A percentile compares a stretch with the other conserved stretches of the same genome.
Conservation (phyloP, 129 eudicot genomes). For the Silybum marianum region DNA sequence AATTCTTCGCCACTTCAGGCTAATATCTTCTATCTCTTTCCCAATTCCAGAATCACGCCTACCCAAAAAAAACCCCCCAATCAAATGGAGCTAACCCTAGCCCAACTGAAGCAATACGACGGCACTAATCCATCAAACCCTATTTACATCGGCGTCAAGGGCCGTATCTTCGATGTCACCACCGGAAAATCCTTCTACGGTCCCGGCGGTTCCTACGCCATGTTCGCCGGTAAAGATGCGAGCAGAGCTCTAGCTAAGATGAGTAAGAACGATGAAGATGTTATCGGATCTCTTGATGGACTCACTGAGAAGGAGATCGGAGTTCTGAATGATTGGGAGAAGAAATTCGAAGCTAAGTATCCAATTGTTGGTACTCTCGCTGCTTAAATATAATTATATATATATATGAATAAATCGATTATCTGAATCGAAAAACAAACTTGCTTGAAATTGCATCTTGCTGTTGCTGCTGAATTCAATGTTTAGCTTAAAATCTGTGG, state of each 20-base stretch:
- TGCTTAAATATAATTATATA: not conserved
- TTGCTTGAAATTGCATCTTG: not conserved
- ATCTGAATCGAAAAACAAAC: not conserved
- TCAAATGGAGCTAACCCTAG: conserved; percentile 60
- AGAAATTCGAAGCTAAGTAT: conserved; percentile 84
- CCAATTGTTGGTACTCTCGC: conserved; percentile 70
- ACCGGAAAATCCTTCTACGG: conserved; percentile 81
- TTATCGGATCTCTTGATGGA: conserved; percentile 60
- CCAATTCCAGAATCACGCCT: conserved; percentile 5
- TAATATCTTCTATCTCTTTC: not conserved
- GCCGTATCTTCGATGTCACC: conserved; percentile 73
- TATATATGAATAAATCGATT: conserved; percentile 12
- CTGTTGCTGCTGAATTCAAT: not conserved
- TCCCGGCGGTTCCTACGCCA: conserved; percentile 83
- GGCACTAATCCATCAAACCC: conserved; percentile 85
- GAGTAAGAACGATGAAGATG: conserved; percentile 89
- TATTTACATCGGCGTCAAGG: conserved; percentile 70
- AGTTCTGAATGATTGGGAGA: conserved; percentile 78
- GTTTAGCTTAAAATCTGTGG: not conserved
- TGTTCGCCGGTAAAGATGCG: conserved; percentile 96
- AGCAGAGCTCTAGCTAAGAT: conserved; percentile 93
- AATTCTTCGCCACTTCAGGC: not conserved
- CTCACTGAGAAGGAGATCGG: conserved; percentile 81
- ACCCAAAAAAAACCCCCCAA: not conserved
- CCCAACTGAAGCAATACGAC: conserved; percentile 64